Percentiles rank a stretch among this genome's conserved stretches.
phyloP scores from a whole-genome alignment of 306 rosid genomes.

The Prunus armeniaca region DNA sequence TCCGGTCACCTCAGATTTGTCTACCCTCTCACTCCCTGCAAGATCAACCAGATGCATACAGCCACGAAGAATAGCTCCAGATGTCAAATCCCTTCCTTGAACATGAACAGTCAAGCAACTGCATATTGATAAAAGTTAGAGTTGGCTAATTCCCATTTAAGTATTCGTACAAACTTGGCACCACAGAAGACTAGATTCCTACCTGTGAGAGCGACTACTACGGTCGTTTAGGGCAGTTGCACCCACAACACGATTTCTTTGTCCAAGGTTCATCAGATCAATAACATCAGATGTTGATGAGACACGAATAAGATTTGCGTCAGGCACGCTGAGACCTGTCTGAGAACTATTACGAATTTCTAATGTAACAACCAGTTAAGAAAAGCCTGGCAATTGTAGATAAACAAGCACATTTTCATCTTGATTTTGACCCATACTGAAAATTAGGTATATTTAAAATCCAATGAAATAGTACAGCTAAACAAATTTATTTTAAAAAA shows the following conservation, averaged over 20 bases:
- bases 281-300: slow-evolving; percentile 83
- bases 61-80: slow-evolving; percentile 72
- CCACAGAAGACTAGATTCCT: slow-evolving; percentile 9
- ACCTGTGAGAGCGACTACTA: slow-evolving; percentile 98
- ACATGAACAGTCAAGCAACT: slow-evolving; percentile 98
- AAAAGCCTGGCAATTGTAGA: slow-evolving; percentile 11
- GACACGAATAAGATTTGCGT: slow-evolving; percentile 73
- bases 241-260: slow-evolving; percentile 86
- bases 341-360: slow-evolving; percentile 90
- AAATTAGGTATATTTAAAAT: neutral
- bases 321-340: slow-evolving; percentile 85
- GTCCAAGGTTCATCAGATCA: slow-evolving; percentile 91
- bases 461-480: neutral
- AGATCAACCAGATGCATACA: slow-evolving; percentile 97
- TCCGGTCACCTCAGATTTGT: slow-evolving; percentile 96
- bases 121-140: slow-evolving; percentile 35
- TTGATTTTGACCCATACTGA: neutral
- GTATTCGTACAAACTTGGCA: neutral
- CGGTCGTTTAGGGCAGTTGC: slow-evolving; percentile 97
- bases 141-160: slow-evolving; percentile 14
- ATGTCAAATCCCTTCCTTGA: slow-evolving; percentile 95
- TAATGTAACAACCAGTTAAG: slow-evolving; percentile 64
- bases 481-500: neutral
- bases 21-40: slow-evolving; percentile 97
- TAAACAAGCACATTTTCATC: neutral